A percentile compares a stretch with the other conserved stretches of the same genome.
Evolutionary conservation across 495 filamentous ascomycete genomes (phyloP).

Genomic region (Penicillium chermesinum): DNA sequence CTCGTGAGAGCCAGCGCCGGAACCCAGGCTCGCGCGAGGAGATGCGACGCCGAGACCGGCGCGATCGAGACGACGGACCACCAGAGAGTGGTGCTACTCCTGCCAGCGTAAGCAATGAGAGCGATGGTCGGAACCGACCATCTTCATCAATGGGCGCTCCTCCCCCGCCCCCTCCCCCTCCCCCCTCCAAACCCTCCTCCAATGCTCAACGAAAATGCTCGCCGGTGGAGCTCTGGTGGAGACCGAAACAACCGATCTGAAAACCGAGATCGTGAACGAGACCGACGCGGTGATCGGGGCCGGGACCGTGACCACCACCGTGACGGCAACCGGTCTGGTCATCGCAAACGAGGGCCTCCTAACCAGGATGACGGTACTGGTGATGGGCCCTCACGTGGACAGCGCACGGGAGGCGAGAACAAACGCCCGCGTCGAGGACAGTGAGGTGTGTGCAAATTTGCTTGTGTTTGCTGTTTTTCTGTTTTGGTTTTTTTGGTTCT

Average conservation of each 20-base stretch:
- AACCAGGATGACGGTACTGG: constrained; percentile 29
- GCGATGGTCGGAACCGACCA: constrained; percentile 38
- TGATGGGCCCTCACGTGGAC: constrained; percentile 31
- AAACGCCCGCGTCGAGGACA: constrained; percentile 43
- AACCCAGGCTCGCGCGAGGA: constrained; percentile 36
- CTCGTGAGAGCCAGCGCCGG: constrained; percentile 32
- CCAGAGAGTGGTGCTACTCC: constrained; percentile 13
- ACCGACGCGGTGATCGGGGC: constrained; percentile 35
- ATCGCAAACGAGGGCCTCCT: constrained; percentile 40
- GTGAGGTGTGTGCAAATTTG: too few species aligned
- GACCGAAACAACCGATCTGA: constrained; percentile 30
- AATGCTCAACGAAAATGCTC: constrained; percentile 25
- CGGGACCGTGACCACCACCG: constrained; percentile 38
- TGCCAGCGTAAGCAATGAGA: constrained; percentile 20
- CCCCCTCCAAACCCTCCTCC: constrained; percentile 31
- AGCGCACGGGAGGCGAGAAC: constrained; percentile 37
- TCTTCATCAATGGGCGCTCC: constrained; percentile 35
- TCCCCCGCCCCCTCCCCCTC: constrained; percentile 30
- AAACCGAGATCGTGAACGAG: constrained; percentile 38
- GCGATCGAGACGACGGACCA: constrained; percentile 25
- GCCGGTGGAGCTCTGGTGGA: constrained; percentile 32
- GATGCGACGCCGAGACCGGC: constrained; percentile 39
- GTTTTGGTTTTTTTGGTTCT: too few species aligned
- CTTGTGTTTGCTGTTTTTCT: too few species aligned
- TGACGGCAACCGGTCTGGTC: constrained; percentile 25